A percentile compares a stretch with the other conserved stretches of the same genome.
phyloP scores from a whole-genome alignment of 306 rosid genomes.

The Cucurbita ficifolia region DNA sequence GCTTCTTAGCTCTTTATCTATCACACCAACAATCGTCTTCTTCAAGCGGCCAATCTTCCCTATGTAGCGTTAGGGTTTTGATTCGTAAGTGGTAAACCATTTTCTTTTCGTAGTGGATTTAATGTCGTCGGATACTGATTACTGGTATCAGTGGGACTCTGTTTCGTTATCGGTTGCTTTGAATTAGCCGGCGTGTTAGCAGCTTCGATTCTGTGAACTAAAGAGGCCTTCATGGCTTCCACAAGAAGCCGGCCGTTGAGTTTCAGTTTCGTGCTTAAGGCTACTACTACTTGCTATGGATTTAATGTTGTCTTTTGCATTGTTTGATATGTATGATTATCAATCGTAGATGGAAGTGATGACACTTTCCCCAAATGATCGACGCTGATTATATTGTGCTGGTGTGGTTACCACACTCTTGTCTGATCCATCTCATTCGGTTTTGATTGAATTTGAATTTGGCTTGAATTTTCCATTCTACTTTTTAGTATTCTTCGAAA shows the following conservation, averaged over 20 bases:
- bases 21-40: background rate
- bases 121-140: background rate
- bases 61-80: background rate
- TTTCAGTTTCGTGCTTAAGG: background rate
- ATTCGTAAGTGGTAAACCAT: background rate
- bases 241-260: background rate
- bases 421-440: background rate
- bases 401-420: background rate
- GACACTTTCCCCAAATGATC: conserved; percentile 11
- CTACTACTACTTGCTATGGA: background rate
- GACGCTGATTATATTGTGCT: conserved; percentile 8
- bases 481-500: background rate
- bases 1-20: background rate
- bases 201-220: background rate
- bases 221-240: conserved; percentile 1
- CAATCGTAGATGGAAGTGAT: background rate
- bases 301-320: background rate
- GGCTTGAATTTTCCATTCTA: background rate
- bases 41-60: background rate
- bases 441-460: background rate
- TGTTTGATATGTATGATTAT: background rate
- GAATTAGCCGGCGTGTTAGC: background rate
- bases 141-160: background rate
- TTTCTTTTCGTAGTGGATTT: background rate
- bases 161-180: background rate